A percentile compares a stretch with the other conserved stretches of the same genome.
Conservation (phyloP, 2,329 filamentous ascomycete genomes). For the Nannizzia gypsea region DNA sequence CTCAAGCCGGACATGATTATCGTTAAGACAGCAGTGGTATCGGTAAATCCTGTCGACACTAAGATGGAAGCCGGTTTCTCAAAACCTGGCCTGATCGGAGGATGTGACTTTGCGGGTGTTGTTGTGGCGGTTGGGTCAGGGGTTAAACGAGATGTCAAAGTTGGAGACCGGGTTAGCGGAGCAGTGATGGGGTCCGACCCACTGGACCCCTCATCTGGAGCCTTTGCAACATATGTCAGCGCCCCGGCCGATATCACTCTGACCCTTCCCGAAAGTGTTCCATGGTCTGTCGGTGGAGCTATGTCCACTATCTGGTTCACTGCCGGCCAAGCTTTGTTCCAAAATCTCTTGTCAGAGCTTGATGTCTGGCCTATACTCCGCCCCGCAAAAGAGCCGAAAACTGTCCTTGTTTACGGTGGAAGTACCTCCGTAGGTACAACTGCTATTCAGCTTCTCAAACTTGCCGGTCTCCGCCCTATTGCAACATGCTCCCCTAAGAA, state of each 20-base stretch:
- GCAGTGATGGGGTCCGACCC: conserved; percentile 23
- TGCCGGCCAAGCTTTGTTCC: conserved; percentile 23
- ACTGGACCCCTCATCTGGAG: conserved; percentile 20
- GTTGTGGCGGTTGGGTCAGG: conserved; percentile 10
- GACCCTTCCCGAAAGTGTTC: conserved; percentile 23
- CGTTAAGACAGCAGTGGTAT: conserved; percentile 15
- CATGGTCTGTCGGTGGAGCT: conserved; percentile 23
- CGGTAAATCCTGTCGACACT: conserved; percentile 19
- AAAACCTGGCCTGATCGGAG: conserved; percentile 10
- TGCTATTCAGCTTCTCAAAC: conserved; percentile 20
- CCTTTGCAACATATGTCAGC: conserved; percentile 28
- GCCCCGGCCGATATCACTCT: conserved; percentile 21
- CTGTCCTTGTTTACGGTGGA: conserved; percentile 39
- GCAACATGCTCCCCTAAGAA: conserved; percentile 27
- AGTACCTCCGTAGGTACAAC: conserved; percentile 34
- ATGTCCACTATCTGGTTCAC: conserved; percentile 23
- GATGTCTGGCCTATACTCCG: not conserved
- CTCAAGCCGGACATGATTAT: conserved; percentile 8
- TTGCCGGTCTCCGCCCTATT: conserved; percentile 24
- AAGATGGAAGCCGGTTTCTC: conserved; percentile 17
- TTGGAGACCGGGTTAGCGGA: conserved; percentile 29
- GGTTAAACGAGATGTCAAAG: not conserved
- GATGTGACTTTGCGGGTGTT: conserved; percentile 14
- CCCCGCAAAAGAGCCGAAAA: conserved; percentile 12
- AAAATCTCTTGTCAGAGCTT: conserved; percentile 16